Percentiles rank a stretch among this genome's conserved stretches.
Conservation (phyloP, 805 yeast species). For the Pichia thaimueangensis region DNA sequence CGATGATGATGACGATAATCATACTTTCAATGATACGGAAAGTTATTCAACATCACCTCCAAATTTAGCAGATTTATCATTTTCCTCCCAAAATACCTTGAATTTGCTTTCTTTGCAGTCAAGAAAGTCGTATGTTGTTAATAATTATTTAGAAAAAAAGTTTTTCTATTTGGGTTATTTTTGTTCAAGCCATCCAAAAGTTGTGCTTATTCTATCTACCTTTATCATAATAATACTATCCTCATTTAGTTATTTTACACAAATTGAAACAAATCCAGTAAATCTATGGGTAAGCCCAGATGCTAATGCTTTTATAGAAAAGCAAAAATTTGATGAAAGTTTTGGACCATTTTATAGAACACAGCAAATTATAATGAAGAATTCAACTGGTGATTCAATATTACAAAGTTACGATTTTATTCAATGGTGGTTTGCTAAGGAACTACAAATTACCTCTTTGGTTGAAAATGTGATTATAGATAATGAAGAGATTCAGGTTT, state of each 20-base stretch:
- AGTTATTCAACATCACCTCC: no score
- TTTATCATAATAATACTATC: constrained; percentile 39
- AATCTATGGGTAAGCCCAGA: constrained; percentile 84
- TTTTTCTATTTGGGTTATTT: constrained; percentile 48
- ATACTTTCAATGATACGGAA: no score
- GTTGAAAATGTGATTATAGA: constrained; percentile 17
- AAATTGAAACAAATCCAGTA: constrained; percentile 73
- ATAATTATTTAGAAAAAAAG: constrained; percentile 38
- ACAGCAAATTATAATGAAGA: constrained; percentile 73
- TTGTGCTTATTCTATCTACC: constrained; percentile 38
- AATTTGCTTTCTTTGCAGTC: constrained; percentile 17
- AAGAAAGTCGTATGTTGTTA: constrained; percentile 39
- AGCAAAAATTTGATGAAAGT: constrained; percentile 61
- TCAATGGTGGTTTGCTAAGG: constrained; percentile 88
- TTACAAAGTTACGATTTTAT: constrained; percentile 54
- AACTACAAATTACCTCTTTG: constrained; percentile 41
- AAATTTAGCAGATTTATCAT: constrained; percentile 4
- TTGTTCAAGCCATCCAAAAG: constrained; percentile 58
- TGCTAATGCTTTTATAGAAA: constrained; percentile 64
- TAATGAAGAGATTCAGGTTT: constrained; percentile 16
- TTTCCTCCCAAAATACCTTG: constrained; percentile 1
- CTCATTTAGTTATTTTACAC: constrained; percentile 42
- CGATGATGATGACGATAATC: constrained; percentile 14
- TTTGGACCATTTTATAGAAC: constrained; percentile 92
- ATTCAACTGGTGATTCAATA: constrained; percentile 62